phyloP scores from a whole-genome alignment of 495 filamentous ascomycete species.

The Xylaria acuta region DNA sequence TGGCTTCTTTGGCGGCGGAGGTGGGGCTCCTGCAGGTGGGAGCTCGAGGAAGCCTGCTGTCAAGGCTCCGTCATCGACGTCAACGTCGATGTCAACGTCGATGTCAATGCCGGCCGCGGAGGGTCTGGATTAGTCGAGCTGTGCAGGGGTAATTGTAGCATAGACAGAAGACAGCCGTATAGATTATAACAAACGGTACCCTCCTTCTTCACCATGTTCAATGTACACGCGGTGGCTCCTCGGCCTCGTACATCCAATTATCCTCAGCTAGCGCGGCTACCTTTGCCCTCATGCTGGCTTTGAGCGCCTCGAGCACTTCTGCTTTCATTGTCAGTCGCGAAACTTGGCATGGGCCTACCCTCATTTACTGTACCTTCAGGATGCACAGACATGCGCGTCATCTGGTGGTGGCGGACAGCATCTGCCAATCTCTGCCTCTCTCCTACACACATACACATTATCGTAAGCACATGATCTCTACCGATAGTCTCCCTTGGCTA shows the following conservation, averaged over 20 bases:
- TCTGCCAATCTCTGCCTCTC: conserved; percentile 59
- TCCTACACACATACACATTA: conserved; percentile 31
- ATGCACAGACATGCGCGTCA: conserved; percentile 68
- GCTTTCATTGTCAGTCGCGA: conserved; percentile 19
- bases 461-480: conserved; percentile 3
- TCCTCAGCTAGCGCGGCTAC: conserved; percentile 78
- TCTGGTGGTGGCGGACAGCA: conserved; percentile 61
- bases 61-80: conserved; percentile 49
- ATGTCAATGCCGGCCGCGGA: conserved; percentile 54
- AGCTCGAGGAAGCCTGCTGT: conserved; percentile 50
- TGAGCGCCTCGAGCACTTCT: conserved; percentile 77
- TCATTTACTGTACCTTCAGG: conserved; percentile 63
- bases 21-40: conserved; percentile 48
- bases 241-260: conserved; percentile 89
- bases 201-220: conserved; percentile 12
- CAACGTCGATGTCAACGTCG: conserved; percentile 31
- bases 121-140: conserved; percentile 54
- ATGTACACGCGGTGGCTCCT: conserved; percentile 54
- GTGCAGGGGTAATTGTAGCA: conserved; percentile 3
- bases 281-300: conserved; percentile 73
- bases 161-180: conserved; percentile 23
- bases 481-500: not conserved
- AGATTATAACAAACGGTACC: conserved; percentile 8
- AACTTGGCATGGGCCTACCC: not conserved
- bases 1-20: conserved; percentile 80